Evolutionary conservation across 1,284 basidiomycete species (phyloP).

Genomic region (Takashimella tepidaria): DNA sequence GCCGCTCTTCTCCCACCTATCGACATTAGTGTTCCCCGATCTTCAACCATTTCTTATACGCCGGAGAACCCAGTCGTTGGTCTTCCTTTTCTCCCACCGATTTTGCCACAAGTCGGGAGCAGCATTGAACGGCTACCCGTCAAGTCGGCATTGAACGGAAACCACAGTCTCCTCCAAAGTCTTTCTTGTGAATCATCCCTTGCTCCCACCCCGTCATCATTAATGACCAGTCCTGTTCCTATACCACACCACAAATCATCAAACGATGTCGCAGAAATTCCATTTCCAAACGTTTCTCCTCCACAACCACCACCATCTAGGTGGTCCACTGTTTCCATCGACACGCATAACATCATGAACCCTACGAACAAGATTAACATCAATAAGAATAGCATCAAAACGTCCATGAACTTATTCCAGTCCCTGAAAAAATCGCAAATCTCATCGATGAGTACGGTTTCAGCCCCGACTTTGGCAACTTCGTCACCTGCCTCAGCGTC

Average conservation of each 20-base stretch:
- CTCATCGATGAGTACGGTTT: not conserved
- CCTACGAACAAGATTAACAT: no score
- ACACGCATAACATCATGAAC: not conserved
- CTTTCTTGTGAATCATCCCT: not conserved
- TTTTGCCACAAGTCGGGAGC: not conserved
- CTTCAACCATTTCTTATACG: constrained; percentile 1
- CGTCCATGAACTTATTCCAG: no score
- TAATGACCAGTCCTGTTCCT: not conserved
- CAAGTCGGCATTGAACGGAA: not conserved
- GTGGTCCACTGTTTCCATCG: not conserved
- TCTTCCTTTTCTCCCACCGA: not conserved
- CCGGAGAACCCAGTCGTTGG: not conserved
- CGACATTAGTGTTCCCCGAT: not conserved
- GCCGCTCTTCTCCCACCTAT: not conserved
- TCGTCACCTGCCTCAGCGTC: not conserved
- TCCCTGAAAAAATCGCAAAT: no score
- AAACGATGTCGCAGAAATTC: not conserved
- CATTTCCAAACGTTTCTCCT: not conserved
- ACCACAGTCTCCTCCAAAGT: not conserved
- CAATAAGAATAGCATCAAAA: no score
- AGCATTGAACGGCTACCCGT: not conserved
- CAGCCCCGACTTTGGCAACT: not conserved
- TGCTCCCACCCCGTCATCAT: not conserved
- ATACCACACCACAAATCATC: not conserved
- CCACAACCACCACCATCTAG: not conserved